phyloP scores from a whole-genome alignment of 495 filamentous ascomycete genomes.

The Chlorociboria aeruginascens region DNA sequence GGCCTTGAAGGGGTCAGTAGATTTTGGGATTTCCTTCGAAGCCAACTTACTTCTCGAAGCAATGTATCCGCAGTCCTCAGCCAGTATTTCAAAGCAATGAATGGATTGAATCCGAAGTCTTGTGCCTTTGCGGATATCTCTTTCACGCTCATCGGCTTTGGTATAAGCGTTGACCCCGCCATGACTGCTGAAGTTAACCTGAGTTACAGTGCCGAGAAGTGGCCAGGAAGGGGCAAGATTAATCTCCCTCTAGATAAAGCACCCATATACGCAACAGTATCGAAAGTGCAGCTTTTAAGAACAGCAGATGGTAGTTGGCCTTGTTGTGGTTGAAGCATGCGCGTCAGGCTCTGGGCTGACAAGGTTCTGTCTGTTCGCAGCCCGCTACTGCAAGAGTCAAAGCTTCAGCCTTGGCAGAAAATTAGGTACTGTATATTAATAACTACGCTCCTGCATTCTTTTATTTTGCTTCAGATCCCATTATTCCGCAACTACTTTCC shows the following conservation, averaged over 20 bases:
- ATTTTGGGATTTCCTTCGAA: neutral
- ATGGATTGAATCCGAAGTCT: conserved; percentile 66
- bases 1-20: conserved; percentile 35
- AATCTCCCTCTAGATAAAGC: neutral
- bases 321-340: neutral
- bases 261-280: neutral
- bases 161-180: conserved; percentile 14
- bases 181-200: conserved; percentile 3
- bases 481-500: neutral
- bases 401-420: no score
- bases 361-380: no score
- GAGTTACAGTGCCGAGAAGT: neutral
- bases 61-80: conserved; percentile 66
- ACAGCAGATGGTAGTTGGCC: neutral
- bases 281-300: neutral
- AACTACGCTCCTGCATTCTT: no score
- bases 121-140: conserved; percentile 60
- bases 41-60: conserved; percentile 53
- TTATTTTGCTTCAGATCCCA: no score
- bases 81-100: conserved; percentile 68
- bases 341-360: no score
- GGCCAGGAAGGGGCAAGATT: no score
- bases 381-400: no score
- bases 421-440: no score
- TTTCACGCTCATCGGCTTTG: conserved; percentile 55